These are phyloP conservation scores for Cutaneotrichosporon cutaneum DNA, from an alignment of 1,284 basidiomycete species.

Conservation along the genomic window DNA sequence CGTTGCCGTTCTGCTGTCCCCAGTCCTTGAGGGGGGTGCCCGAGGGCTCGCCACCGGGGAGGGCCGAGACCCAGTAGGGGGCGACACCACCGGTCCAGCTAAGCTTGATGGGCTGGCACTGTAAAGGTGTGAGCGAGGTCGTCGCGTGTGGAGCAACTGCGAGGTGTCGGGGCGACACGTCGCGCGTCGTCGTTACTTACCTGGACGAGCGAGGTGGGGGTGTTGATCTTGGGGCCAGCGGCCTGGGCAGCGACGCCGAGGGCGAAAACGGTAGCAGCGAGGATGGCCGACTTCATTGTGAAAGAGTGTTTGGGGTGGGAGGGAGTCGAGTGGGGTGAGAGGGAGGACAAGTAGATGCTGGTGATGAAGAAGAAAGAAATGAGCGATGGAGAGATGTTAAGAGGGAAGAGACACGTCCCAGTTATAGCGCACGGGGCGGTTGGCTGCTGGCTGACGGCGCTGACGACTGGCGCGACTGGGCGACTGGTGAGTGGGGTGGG, in stretches of 20 bases:
- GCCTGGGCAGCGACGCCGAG: conserved; percentile 39
- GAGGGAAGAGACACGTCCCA: not conserved
- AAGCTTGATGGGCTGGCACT: conserved; percentile 53
- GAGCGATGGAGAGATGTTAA: conserved; percentile 4
- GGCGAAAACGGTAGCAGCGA: conserved; percentile 29
- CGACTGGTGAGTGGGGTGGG: too few species aligned
- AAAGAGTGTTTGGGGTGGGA: conserved; percentile 16
- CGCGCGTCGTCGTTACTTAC: conserved; percentile 14
- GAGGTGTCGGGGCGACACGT: not conserved
- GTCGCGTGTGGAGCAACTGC: not conserved
- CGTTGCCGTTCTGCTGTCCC: conserved; percentile 50
- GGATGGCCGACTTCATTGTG: conserved; percentile 23
- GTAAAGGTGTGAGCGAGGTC: not conserved
- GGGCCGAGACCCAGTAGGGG: conserved; percentile 67
- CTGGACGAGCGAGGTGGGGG: conserved; percentile 55
- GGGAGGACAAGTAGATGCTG: conserved; percentile 1
- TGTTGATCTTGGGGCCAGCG: conserved; percentile 61
- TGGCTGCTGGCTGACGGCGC: not conserved
- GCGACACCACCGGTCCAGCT: conserved; percentile 60
- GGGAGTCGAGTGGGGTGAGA: not conserved
- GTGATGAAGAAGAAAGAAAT: conserved; percentile 9
- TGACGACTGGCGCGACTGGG: not conserved
- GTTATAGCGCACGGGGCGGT: not conserved
- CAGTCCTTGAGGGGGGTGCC: conserved; percentile 58
- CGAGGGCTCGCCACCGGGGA: conserved; percentile 65